phyloP scores from a whole-genome alignment of 192 early-diverging fungal species.

The Coemansia sp. region DNA sequence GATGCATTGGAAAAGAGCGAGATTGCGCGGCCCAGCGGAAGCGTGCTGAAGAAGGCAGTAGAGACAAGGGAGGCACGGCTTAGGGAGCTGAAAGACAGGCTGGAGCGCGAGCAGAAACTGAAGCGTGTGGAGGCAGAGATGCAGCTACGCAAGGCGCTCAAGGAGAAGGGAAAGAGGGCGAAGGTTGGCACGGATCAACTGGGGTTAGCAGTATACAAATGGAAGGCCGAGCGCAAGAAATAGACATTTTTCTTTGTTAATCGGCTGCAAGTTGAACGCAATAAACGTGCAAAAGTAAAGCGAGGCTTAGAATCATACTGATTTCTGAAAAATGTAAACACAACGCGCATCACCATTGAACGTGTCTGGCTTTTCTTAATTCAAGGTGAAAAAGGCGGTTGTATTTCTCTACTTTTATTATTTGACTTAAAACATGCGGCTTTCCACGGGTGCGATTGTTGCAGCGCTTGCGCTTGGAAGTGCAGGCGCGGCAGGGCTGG shows the following conservation, averaged over 20 bases:
- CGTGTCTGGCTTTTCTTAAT: neutral
- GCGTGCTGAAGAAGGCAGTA: constrained; percentile 24
- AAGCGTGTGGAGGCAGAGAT: constrained; percentile 72
- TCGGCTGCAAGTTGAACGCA: neutral
- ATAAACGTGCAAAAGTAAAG: too few relatives aligned
- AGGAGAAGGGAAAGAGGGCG: constrained; percentile 74
- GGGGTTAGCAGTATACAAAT: constrained; percentile 89
- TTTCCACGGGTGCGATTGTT: neutral
- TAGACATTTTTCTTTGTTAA: constrained; percentile 36
- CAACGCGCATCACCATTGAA: too few relatives aligned
- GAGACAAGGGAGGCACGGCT: constrained; percentile 54
- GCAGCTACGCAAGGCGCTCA: constrained; percentile 72
- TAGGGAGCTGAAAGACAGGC: constrained; percentile 70
- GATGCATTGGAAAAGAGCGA: constrained; percentile 54
- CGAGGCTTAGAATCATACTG: too few relatives aligned
- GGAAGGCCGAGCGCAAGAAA: constrained; percentile 85
- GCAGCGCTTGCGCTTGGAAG: neutral
- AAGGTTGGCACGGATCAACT: constrained; percentile 79
- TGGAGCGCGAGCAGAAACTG: constrained; percentile 76
- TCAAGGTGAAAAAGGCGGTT: too few relatives aligned
- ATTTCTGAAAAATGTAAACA: too few relatives aligned
- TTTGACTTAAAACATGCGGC: neutral
- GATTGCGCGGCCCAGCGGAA: constrained; percentile 24
- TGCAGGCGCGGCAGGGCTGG: neutral
- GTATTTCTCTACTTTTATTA: neutral